These are phyloP conservation scores for Bidens hawaiensis DNA, from an alignment of 140 eudicot genomes.

Conservation along the genomic window DNA sequence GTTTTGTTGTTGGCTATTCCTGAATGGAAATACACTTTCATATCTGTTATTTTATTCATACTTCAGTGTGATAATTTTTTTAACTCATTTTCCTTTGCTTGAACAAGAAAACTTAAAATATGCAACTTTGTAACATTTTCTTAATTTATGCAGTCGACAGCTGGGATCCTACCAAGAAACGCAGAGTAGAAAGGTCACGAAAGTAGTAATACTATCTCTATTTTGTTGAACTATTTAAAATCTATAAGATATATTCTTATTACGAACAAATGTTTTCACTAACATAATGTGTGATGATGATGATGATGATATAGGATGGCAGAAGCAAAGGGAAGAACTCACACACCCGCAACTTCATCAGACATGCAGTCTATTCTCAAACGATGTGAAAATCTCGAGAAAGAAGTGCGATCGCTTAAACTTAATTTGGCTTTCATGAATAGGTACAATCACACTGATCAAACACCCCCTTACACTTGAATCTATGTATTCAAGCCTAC, in stretches of 20 bases:
- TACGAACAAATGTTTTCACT: not conserved
- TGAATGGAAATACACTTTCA: not conserved
- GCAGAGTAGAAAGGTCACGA: slow-evolving; percentile 73
- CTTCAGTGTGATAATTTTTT: not conserved
- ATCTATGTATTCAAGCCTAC: not conserved
- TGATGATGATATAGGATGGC: slow-evolving; percentile 68
- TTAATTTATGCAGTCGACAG: slow-evolving; percentile 47
- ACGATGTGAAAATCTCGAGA: slow-evolving; percentile 88
- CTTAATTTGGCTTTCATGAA: slow-evolving; percentile 88
- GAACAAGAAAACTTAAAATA: not conserved
- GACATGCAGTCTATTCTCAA: slow-evolving; percentile 74
- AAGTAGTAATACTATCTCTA: slow-evolving; percentile 34
- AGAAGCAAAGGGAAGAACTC: slow-evolving; percentile 83
- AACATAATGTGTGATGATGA: not conserved
- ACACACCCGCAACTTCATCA: slow-evolving; percentile 64
- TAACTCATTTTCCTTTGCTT: slow-evolving; percentile 2
- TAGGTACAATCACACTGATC: slow-evolving; percentile 36
- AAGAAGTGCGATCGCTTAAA: slow-evolving; percentile 84
- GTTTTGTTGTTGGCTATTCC: not conserved
- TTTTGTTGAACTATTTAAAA: not conserved
- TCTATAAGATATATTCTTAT: not conserved
- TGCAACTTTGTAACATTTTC: not conserved
- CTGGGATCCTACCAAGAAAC: slow-evolving; percentile 78
- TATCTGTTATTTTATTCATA: not conserved
- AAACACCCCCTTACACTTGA: not conserved